These are phyloP conservation scores for Arabidopsis suecica DNA, from an alignment of 345 rosid genomes.

Conservation along the genomic window DNA sequence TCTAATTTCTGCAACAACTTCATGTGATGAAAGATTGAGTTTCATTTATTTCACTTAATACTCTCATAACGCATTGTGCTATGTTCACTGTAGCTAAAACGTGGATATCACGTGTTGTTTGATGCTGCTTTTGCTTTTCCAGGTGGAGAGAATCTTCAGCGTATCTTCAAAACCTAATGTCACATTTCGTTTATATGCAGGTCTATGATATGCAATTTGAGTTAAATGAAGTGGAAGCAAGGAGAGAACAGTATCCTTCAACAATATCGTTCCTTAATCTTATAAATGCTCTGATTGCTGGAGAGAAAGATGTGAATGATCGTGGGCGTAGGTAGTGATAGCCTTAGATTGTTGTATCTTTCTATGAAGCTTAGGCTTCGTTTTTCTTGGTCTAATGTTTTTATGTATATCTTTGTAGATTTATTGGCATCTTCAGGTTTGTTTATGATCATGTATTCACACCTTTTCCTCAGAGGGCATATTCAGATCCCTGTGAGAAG, in stretches of 20 bases:
- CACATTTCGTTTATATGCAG: slow-evolving; percentile 50
- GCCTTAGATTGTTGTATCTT: slow-evolving; percentile 26
- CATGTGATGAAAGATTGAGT: neutral
- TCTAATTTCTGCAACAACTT: slow-evolving; percentile 1
- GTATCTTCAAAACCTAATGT: slow-evolving; percentile 29
- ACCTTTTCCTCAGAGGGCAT: slow-evolving; percentile 93
- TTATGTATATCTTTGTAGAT: slow-evolving; percentile 59
- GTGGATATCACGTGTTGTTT: slow-evolving; percentile 8
- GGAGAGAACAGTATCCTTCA: slow-evolving; percentile 90
- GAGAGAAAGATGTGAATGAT: slow-evolving; percentile 84
- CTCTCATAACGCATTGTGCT: slow-evolving; percentile 2
- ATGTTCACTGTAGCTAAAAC: slow-evolving; percentile 21
- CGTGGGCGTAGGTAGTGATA: slow-evolving; percentile 81
- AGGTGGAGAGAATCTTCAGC: slow-evolving; percentile 8
- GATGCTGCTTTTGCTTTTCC: slow-evolving; percentile 13
- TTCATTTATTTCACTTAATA: neutral
- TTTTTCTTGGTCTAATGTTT: slow-evolving; percentile 34
- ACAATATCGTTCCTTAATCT: slow-evolving; percentile 90
- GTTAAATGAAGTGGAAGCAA: slow-evolving; percentile 96
- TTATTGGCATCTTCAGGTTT: slow-evolving; percentile 90
- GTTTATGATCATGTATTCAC: slow-evolving; percentile 90
- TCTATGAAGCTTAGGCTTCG: slow-evolving; percentile 29
- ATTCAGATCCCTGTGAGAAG: slow-evolving; percentile 91
- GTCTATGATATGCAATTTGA: slow-evolving; percentile 98
- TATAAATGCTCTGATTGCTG: slow-evolving; percentile 80